These are phyloP conservation scores for Mycosphaerella sp. DNA, from an alignment of 2,329 filamentous ascomycete genomes.

Conservation along the genomic window DNA sequence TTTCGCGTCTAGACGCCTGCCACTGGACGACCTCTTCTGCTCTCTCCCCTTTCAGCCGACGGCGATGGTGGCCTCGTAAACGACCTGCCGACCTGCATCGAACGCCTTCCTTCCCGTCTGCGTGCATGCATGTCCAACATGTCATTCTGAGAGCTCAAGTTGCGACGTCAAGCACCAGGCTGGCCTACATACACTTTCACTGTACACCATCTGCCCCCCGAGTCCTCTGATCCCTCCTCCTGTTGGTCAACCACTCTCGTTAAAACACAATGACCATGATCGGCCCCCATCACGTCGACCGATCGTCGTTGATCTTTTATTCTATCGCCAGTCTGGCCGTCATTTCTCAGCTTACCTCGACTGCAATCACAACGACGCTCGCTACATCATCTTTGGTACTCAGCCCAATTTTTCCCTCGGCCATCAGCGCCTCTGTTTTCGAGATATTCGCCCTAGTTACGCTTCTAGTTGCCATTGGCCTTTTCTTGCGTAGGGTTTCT, in stretches of 20 bases:
- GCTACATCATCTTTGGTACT: conserved; percentile 13
- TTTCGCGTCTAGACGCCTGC: conserved; percentile 17
- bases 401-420: conserved; percentile 13
- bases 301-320: conserved; percentile 16
- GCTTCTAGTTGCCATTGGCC: conserved; percentile 12
- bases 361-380: conserved; percentile 19
- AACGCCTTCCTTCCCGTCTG: conserved; percentile 17
- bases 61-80: conserved; percentile 13
- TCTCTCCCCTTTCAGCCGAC: not conserved
- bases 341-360: conserved; percentile 16
- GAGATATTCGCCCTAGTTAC: conserved; percentile 21
- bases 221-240: conserved; percentile 3
- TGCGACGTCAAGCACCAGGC: not conserved
- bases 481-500: conserved; percentile 17
- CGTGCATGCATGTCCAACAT: conserved; percentile 16
- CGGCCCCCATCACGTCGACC: conserved; percentile 14
- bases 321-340: conserved; percentile 15
- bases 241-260: conserved; percentile 3
- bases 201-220: not conserved
- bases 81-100: conserved; percentile 12
- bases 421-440: conserved; percentile 20
- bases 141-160: conserved; percentile 13
- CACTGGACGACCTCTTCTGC: conserved; percentile 9
- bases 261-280: conserved; percentile 14
- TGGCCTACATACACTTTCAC: conserved; percentile 5